Evolutionary conservation across 192 early-diverging fungal species (phyloP).

Genomic region (Spizellomyces punctatus): DNA sequence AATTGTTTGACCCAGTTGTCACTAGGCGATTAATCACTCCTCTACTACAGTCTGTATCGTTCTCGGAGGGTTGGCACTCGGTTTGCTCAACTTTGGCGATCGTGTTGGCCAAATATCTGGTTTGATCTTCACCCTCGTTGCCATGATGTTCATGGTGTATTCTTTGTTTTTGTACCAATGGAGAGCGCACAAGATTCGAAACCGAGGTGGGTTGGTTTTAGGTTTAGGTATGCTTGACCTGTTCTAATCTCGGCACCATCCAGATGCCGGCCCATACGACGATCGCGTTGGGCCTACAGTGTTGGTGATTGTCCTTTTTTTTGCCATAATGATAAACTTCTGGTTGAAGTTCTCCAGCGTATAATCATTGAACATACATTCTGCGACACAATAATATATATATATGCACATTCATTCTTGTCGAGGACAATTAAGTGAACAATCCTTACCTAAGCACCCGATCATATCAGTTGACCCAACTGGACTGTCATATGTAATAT

Average conservation of each 20-base stretch:
- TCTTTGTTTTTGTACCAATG: constrained; percentile 71
- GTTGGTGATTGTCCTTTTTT: constrained; percentile 62
- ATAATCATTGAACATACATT: neutral
- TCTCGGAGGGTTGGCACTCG: constrained; percentile 68
- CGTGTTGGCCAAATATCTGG: constrained; percentile 68
- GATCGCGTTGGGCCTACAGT: constrained; percentile 72
- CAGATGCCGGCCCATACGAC: constrained; percentile 60
- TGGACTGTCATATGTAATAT: too few species aligned
- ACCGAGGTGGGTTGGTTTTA: constrained; percentile 41
- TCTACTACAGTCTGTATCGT: constrained; percentile 54
- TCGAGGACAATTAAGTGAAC: too few species aligned
- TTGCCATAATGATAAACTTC: constrained; percentile 42
- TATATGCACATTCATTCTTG: too few species aligned
- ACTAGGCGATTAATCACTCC: neutral
- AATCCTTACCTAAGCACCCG: too few species aligned
- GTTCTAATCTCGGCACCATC: neutral
- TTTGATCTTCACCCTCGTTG: constrained; percentile 70
- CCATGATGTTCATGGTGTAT: constrained; percentile 72
- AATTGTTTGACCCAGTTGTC: constrained; percentile 1
- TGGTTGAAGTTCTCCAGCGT: constrained; percentile 36
- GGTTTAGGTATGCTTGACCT: neutral
- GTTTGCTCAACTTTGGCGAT: constrained; percentile 77
- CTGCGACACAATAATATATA: too few species aligned
- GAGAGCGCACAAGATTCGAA: constrained; percentile 67
- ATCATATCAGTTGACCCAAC: too few species aligned